Evolutionary conservation across 2,329 filamentous ascomycete genomes (phyloP).

Genomic region (Penicillium sumatraense): DNA sequence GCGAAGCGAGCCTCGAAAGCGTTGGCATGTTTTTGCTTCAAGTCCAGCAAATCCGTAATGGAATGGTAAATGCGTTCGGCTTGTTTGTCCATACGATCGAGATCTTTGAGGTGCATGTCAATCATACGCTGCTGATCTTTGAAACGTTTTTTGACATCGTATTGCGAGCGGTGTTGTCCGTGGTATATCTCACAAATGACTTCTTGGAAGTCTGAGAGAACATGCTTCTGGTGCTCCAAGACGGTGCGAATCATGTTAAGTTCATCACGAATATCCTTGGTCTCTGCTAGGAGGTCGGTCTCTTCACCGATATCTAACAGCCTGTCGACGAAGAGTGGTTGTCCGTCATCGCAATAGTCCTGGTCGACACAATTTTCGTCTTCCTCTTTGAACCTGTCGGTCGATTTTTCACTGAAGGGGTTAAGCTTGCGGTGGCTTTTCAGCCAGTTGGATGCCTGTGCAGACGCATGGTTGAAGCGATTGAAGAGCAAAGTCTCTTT

Average conservation of each 20-base stretch:
- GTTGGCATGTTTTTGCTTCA: conserved; percentile 73
- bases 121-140: conserved; percentile 63
- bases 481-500: conserved; percentile 63
- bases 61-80: conserved; percentile 64
- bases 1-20: conserved; percentile 66
- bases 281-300: conserved; percentile 65
- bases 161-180: conserved; percentile 41
- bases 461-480: conserved; percentile 63
- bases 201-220: conserved; percentile 40
- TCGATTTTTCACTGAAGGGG: conserved; percentile 28
- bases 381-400: conserved; percentile 11
- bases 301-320: conserved; percentile 62
- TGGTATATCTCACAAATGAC: conserved; percentile 41
- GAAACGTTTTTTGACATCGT: conserved; percentile 59
- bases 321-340: conserved; percentile 52
- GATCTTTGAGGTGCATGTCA: conserved; percentile 62
- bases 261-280: conserved; percentile 71
- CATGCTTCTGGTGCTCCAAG: conserved; percentile 43
- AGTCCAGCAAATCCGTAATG: conserved; percentile 66
- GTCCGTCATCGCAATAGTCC: conserved; percentile 37
- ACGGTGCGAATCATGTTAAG: conserved; percentile 62
- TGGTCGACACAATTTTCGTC: conserved; percentile 8
- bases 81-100: conserved; percentile 68
- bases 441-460: conserved; percentile 60
- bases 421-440: conserved; percentile 53